Evolutionary conservation across 176 grass and related monocot species (phyloP).

Genomic region (Aegilops longissima): DNA sequence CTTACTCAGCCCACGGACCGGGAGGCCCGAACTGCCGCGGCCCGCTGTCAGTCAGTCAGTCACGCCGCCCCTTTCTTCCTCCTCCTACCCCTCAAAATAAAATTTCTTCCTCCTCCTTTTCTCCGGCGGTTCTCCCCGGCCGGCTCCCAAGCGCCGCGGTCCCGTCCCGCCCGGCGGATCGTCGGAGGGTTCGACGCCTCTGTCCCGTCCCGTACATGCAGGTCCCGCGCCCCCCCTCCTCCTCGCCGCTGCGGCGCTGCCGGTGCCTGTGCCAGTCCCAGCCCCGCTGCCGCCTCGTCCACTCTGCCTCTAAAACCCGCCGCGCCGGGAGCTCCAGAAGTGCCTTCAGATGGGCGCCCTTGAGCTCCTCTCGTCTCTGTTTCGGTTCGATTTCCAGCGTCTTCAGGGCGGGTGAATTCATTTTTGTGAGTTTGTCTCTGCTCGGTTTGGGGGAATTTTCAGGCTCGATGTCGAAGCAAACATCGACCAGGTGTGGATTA

Average conservation of each 20-base stretch:
- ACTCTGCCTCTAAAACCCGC: too few relatives aligned
- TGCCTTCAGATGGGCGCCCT: neutral
- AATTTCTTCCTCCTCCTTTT: neutral
- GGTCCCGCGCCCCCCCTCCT: too few relatives aligned
- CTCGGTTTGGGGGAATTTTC: neutral
- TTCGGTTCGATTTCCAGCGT: neutral
- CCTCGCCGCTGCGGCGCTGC: too few relatives aligned
- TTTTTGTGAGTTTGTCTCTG: neutral
- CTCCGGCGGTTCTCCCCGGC: neutral
- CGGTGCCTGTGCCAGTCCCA: neutral
- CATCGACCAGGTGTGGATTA: slow-evolving; percentile 16
- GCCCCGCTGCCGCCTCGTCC: neutral
- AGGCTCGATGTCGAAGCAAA: slow-evolving; percentile 3
- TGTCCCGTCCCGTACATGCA: too few relatives aligned
- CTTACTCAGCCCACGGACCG: neutral
- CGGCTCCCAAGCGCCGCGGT: neutral
- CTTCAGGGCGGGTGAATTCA: neutral
- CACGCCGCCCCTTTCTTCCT: too few relatives aligned
- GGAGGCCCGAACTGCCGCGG: neutral
- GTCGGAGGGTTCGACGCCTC: neutral
- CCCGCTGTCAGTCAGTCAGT: too few relatives aligned
- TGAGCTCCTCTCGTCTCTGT: neutral
- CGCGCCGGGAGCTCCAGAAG: neutral
- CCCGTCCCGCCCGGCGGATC: too few relatives aligned
- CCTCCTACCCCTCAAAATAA: neutral